Base-by-base conservation (phyloP, 2,329 filamentous ascomycete species). In the Alternaria ventricosa region DNA sequence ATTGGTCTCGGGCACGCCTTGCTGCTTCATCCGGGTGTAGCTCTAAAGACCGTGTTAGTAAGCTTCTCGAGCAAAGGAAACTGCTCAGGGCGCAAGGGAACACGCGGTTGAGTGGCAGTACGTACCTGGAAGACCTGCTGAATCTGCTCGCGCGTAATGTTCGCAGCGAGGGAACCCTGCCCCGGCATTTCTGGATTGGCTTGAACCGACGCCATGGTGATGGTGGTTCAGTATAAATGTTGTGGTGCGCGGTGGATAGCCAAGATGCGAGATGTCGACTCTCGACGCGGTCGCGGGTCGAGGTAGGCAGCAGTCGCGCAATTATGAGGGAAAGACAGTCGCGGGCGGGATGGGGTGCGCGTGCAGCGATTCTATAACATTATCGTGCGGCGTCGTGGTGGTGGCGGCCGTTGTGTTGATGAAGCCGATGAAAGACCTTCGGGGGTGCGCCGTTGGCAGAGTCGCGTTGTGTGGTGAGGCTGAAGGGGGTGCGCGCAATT, bases 21-120 rank as follows among this genome's bases (percentile, higher is more conserved):
- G 87, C 60, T 92, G 88, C 81, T 95, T 96, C 92, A 98, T 94
- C 79, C 92, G 89, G 76, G 92, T 91, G 70, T 92, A 96, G 87
- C 93, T 94, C 94, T 97, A n/a, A 74, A 54, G 50, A 41, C 58
- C 53, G 50, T 63, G 80, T 85, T 75, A 87, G 82, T 65, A 3
- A 49, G 27, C 10, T 53, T 27, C 27, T 11, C 6, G 44, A 53
- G 51, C 30, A 57, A 28, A 61, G 46, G 58, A 51, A 65, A 65
- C 57, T 15, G 55, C 22, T 41, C 6, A 22, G 44, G 45, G 61
- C 55, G 55, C 63, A 56, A 54, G 41, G 36, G 36, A 30, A 20
- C 43, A 49, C n/a, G 15, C 36, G 36, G 36, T 2, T 9, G 22
- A 55, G 47, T 41, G 15, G 55, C 55, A 50, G 55, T 27, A 81